A percentile compares a stretch with the other conserved stretches of the same genome.
Evolutionary conservation across 345 rosid genomes (phyloP).

Genomic region (Rubroshorea leprosula): DNA sequence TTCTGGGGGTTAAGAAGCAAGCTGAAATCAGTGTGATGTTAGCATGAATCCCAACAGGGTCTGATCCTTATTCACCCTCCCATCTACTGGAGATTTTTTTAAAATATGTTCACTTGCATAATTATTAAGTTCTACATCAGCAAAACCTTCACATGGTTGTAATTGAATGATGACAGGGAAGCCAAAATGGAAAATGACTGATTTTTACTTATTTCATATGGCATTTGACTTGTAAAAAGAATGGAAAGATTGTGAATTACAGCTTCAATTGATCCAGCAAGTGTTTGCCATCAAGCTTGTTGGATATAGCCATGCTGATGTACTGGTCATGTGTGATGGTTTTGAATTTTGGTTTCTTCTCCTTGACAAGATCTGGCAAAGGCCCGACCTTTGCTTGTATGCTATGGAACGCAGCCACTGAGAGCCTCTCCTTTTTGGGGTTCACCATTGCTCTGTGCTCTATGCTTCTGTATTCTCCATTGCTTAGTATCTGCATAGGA

Average conservation of each 20-base stretch:
- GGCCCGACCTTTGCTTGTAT: slow-evolving; percentile 32
- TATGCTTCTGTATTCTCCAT: slow-evolving; percentile 13
- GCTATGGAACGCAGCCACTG: slow-evolving; percentile 21
- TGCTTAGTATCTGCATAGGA: slow-evolving; percentile 9
- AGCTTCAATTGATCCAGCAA: slow-evolving; percentile 21
- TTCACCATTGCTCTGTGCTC: slow-evolving; percentile 16
- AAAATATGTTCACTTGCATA: no score
- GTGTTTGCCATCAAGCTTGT: slow-evolving; percentile 36
- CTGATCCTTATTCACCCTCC: slow-evolving; percentile 25
- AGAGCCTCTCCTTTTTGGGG: slow-evolving; percentile 8
- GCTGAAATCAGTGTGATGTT: no score
- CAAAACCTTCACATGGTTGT: no score
- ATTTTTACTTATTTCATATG: no score
- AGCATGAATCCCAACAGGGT: slow-evolving; percentile 50
- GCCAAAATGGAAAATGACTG: no score
- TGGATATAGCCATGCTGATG: slow-evolving; percentile 4
- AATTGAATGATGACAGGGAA: no score
- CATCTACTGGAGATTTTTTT: no score
- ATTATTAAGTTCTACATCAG: no score
- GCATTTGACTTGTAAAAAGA: no score
- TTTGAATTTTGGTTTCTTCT: slow-evolving; percentile 15
- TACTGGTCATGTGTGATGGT: slow-evolving; percentile 15
- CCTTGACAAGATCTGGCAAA: slow-evolving; percentile 15
- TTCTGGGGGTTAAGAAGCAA: no score
- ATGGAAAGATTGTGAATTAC: no score